Percentiles rank a stretch among this genome's conserved stretches.
Evolutionary conservation across 495 filamentous ascomycete species (phyloP).

Genomic region (Penicillium riverlandense): DNA sequence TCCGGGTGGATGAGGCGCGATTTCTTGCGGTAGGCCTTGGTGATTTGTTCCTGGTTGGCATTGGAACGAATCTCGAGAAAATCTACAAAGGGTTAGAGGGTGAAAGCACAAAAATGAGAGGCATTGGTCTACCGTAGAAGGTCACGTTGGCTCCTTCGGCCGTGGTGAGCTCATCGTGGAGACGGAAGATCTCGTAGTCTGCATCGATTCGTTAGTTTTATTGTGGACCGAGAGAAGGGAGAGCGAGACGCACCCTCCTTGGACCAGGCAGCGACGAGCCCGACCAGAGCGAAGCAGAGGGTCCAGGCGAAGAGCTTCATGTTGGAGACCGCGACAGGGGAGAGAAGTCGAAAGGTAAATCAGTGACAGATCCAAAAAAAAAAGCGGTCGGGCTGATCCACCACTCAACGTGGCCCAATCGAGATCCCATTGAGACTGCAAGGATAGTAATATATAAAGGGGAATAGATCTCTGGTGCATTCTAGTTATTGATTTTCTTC

Average conservation of each 20-base stretch:
- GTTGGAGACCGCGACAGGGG: constrained; percentile 6
- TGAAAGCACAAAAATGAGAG: neutral
- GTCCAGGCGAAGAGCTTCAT: constrained; percentile 33
- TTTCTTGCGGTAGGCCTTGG: constrained; percentile 87
- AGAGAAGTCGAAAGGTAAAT: constrained; percentile 1
- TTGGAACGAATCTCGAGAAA: constrained; percentile 69
- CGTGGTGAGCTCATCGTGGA: constrained; percentile 75
- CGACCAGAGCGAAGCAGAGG: constrained; percentile 36
- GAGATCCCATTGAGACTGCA: constrained; percentile 3
- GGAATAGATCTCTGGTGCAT: neutral
- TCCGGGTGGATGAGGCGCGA: constrained; percentile 81
- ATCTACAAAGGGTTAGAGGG: constrained; percentile 34
- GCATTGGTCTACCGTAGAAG: constrained; percentile 63
- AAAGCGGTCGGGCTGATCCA: constrained; percentile 14
- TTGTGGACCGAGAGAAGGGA: neutral
- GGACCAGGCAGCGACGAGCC: constrained; percentile 65
- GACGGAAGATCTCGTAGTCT: constrained; percentile 97
- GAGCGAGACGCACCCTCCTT: constrained; percentile 65
- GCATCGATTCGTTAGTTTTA: neutral
- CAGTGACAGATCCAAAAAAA: constrained; percentile 1
- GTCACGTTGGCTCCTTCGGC: constrained; percentile 74
- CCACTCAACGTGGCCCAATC: constrained; percentile 17
- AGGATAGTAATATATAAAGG: neutral
- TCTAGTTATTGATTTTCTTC: too few species aligned
- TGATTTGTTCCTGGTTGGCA: constrained; percentile 82